These are phyloP conservation scores for Agaricus sinodeliciosus DNA, from an alignment of 768 basidiomycete species.

Conservation along the genomic window DNA sequence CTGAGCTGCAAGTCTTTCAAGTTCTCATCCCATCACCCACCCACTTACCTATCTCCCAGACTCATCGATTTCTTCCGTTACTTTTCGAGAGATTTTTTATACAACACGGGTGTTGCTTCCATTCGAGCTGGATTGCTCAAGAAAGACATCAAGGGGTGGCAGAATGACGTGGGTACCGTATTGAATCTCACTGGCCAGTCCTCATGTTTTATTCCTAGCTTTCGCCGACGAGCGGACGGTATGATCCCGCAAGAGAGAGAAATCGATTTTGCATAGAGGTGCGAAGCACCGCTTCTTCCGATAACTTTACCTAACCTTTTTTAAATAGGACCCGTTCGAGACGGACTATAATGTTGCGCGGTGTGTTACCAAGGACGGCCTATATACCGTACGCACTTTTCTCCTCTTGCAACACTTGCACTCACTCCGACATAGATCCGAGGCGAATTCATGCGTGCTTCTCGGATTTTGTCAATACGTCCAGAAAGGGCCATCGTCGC, in stretches of 20 bases:
- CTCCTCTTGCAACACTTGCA: neutral
- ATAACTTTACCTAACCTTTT: neutral
- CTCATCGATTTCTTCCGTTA: conserved; percentile 98
- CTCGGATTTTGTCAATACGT: conserved; percentile 71
- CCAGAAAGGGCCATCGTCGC: conserved; percentile 79
- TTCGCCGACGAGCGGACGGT: conserved; percentile 36
- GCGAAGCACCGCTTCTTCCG: conserved; percentile 12
- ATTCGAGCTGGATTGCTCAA: conserved; percentile 84
- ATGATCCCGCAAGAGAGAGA: conserved; percentile 73
- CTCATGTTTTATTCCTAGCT: conserved; percentile 26
- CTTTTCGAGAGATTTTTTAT: conserved; percentile 89
- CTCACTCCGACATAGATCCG: conserved; percentile 59
- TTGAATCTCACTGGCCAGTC: neutral
- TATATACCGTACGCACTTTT: conserved; percentile 69
- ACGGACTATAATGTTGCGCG: conserved; percentile 93
- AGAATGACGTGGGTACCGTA: conserved; percentile 67
- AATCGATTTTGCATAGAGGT: conserved; percentile 97
- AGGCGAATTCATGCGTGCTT: conserved; percentile 96
- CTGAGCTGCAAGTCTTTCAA: conserved; percentile 68
- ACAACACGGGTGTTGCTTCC: conserved; percentile 86
- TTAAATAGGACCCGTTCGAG: conserved; percentile 94
- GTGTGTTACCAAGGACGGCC: conserved; percentile 93
- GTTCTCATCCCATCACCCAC: neutral
- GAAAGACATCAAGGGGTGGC: conserved; percentile 94
- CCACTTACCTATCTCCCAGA: conserved; percentile 31